Conservation (phyloP, 352 stramenopile species). For the Phytophthora multivora region DNA sequence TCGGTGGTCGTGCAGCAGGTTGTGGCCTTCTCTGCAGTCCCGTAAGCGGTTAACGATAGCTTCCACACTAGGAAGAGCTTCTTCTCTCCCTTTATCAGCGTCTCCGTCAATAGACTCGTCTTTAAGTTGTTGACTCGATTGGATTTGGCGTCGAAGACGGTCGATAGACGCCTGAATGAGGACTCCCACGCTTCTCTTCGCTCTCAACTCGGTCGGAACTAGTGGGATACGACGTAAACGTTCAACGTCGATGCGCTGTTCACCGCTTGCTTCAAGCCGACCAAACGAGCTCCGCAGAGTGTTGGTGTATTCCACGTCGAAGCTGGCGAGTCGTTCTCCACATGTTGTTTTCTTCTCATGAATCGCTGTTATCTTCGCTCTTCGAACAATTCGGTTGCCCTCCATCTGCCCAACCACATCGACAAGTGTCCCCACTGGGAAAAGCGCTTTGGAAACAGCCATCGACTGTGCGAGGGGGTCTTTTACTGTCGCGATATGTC, state of each 20-base stretch:
- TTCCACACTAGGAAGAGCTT: conserved; percentile 29
- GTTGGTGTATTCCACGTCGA: conserved; percentile 56
- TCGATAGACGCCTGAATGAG: conserved; percentile 44
- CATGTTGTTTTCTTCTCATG: conserved; percentile 25
- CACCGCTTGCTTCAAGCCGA: conserved; percentile 7
- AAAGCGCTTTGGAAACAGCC: conserved; percentile 44
- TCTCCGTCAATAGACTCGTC: background rate
- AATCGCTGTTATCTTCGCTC: conserved; percentile 39
- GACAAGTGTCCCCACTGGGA: conserved; percentile 46
- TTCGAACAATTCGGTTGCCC: conserved; percentile 26
- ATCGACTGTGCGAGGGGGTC: conserved; percentile 24
- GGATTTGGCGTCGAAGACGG: conserved; percentile 31
- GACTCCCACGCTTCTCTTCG: conserved; percentile 24
- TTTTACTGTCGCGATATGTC: conserved; percentile 9
- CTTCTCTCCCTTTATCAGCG: background rate
- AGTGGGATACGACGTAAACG: conserved; percentile 20
- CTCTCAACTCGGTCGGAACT: conserved; percentile 3
- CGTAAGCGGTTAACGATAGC: conserved; percentile 46
- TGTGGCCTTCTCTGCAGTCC: conserved; percentile 27
- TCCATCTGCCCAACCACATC: conserved; percentile 30
- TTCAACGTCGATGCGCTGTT: conserved; percentile 16
- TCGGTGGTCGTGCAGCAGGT: conserved; percentile 51
- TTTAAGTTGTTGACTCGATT: conserved; percentile 1
- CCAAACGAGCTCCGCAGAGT: conserved; percentile 24
- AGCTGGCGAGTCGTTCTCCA: conserved; percentile 25